Evolutionary conservation across 345 rosid species (phyloP), one percentile per base, ranked within the genome.

Genomic region (Sisymbrium irio): DNA sequence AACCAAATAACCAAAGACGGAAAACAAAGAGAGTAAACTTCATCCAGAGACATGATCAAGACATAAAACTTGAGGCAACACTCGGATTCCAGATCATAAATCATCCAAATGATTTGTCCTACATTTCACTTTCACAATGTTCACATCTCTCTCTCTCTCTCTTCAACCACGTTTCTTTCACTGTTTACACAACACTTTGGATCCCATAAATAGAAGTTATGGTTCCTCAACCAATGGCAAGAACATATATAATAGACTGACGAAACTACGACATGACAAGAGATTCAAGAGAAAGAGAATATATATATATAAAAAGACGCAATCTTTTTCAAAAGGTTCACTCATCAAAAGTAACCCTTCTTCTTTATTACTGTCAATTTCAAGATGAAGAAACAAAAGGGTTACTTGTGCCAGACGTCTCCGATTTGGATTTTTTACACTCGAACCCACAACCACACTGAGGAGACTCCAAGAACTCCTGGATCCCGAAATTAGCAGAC

Each of bases 391-490:
- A 83, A 60, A 83, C 80, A 60, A 81, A 84, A 79, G 32, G 78
- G 72, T 27, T 70, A 63, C 33, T 66, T 51, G 76, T 84, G 65
- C 6, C 73, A 73, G 72, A 79, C 77, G 79, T 78, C 64, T 80
- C 71, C 60, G 54, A 77, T 47, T 72, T 76, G n/a, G 61, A 81
- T 9, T 73, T 72, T 32, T 56, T 74, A 77, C 98, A 96, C 65
- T 84, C 79, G 45, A 96, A 83, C 13, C 99, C 99, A 77, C 98
- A 96, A 0, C 97, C 98, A 72, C 99, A 96, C 88, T 87, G 96
- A 14, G 98, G 99, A 28, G 86, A 86, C 80, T 76, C 97, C 51
- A 62, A 86, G 76, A 96, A 96, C 80, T 92, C 94, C 15, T 89
- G 87, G 56, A 92, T 85, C 12, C 75, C 55, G 51, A 96, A 96